Percentiles rank a stretch among this genome's conserved stretches.
Evolutionary conservation across 2,329 filamentous ascomycete genomes (phyloP).

Genomic region (Thielaviopsis populi): DNA sequence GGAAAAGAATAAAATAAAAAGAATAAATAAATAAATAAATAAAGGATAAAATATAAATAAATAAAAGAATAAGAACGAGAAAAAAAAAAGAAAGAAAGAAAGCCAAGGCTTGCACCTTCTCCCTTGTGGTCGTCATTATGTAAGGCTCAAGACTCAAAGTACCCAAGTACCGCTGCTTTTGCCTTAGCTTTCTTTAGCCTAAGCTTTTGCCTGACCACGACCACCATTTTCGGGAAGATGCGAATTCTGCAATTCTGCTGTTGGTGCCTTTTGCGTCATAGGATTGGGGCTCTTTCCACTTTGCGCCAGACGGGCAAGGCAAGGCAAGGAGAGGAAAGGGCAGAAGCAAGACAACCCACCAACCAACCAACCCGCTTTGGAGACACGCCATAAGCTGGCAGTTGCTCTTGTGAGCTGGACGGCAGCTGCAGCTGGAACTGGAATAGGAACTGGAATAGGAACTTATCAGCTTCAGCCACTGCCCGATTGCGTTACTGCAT

Average conservation of each 20-base stretch:
- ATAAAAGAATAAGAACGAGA: too few relatives aligned
- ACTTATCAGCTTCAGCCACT: neutral
- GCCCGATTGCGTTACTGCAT: constrained; percentile 1
- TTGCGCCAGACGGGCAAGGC: neutral
- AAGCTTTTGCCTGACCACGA: neutral
- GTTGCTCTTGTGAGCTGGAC: neutral
- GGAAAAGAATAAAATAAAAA: neutral
- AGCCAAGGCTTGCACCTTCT: neutral
- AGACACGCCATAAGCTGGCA: constrained; percentile 1
- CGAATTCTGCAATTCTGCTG: neutral
- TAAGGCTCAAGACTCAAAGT: neutral
- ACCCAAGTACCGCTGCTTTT: neutral
- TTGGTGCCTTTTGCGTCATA: constrained; percentile 4
- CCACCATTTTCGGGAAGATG: neutral
- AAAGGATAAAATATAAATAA: neutral
- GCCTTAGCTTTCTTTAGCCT: neutral
- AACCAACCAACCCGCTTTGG: neutral
- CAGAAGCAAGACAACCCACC: too few relatives aligned
- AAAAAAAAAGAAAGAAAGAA: too few relatives aligned
- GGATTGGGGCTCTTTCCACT: neutral
- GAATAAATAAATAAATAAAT: too few relatives aligned
- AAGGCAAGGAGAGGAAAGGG: too few relatives aligned
- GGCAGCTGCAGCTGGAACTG: neutral
- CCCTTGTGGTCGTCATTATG: neutral
- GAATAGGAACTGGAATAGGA: neutral